These are phyloP conservation scores for Nitzschia palea DNA, from an alignment of 108 stramenopile genomes.

Conservation along the genomic window DNA sequence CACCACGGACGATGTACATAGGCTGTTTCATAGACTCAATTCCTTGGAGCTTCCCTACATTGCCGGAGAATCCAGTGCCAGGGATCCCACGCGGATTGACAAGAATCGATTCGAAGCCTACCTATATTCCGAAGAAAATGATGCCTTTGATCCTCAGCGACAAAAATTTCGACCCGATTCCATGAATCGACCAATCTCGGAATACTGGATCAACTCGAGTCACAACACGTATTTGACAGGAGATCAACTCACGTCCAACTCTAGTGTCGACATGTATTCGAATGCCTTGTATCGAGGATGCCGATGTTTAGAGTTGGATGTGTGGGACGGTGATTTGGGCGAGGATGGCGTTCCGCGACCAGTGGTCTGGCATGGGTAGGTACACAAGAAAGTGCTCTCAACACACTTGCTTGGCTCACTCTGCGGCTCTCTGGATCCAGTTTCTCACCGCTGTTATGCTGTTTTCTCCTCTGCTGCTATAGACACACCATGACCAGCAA, in stretches of 20 bases:
- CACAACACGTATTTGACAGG: constrained; percentile 98
- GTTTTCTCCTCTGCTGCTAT: not conserved
- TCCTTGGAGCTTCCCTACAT: constrained; percentile 56
- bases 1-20: constrained; percentile 57
- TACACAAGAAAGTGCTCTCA: not conserved
- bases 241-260: constrained; percentile 89
- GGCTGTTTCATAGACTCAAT: constrained; percentile 62
- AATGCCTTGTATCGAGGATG: constrained; percentile 89
- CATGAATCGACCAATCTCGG: constrained; percentile 84
- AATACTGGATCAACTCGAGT: constrained; percentile 93
- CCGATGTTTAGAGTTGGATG: constrained; percentile 95
- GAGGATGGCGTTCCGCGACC: constrained; percentile 42
- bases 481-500: constrained; percentile 92
- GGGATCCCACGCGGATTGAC: constrained; percentile 54
- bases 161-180: constrained; percentile 38
- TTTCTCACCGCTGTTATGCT: too few relatives aligned
- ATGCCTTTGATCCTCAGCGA: constrained; percentile 69
- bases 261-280: constrained; percentile 82
- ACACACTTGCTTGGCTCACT: too few relatives aligned
- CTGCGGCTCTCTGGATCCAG: too few relatives aligned
- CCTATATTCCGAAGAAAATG: constrained; percentile 55
- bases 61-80: constrained; percentile 24
- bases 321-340: constrained; percentile 85
- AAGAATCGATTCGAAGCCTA: constrained; percentile 75
- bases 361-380: constrained; percentile 89